phyloP scores from a whole-genome alignment of 2,329 filamentous ascomycete genomes.

The Nigrospora oryzae region DNA sequence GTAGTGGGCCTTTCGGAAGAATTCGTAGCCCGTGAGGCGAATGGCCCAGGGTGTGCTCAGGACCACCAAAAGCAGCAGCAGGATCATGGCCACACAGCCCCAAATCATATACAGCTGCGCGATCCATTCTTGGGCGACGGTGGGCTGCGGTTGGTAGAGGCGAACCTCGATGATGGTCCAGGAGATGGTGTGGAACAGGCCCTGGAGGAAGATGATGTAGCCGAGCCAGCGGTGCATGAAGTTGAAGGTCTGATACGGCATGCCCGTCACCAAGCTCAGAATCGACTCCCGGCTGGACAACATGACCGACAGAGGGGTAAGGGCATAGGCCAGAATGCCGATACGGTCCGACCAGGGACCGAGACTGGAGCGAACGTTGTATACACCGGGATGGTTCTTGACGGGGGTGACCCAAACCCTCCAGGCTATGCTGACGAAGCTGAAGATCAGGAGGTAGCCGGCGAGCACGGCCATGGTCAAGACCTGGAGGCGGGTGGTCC shows the following conservation, averaged over 20 bases:
- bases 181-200: conserved; percentile 58
- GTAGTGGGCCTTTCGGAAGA: conserved; percentile 69
- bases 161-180: conserved; percentile 60
- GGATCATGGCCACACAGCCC: conserved; percentile 59
- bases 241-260: conserved; percentile 70
- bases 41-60: conserved; percentile 53
- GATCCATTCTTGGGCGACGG: conserved; percentile 47
- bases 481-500: conserved; percentile 61
- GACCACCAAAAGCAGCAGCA: conserved; percentile 53
- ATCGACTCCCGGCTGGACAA: conserved; percentile 63
- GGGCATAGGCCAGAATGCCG: conserved; percentile 63
- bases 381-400: conserved; percentile 40
- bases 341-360: conserved; percentile 63
- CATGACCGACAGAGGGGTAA: conserved; percentile 62
- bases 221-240: conserved; percentile 73
- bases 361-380: conserved; percentile 57
- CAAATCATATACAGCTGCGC: conserved; percentile 62
- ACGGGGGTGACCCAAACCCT: conserved; percentile 63
- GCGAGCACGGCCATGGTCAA: conserved; percentile 47
- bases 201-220: conserved; percentile 63
- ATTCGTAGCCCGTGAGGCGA: conserved; percentile 62
- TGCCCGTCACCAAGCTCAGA: conserved; percentile 59
- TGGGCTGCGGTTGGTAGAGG: conserved; percentile 66
- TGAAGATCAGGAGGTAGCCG: conserved; percentile 58
- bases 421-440: conserved; percentile 62